phyloP scores from a whole-genome alignment of 1,139 yeast species.

The Petasospora rhodanensis region DNA sequence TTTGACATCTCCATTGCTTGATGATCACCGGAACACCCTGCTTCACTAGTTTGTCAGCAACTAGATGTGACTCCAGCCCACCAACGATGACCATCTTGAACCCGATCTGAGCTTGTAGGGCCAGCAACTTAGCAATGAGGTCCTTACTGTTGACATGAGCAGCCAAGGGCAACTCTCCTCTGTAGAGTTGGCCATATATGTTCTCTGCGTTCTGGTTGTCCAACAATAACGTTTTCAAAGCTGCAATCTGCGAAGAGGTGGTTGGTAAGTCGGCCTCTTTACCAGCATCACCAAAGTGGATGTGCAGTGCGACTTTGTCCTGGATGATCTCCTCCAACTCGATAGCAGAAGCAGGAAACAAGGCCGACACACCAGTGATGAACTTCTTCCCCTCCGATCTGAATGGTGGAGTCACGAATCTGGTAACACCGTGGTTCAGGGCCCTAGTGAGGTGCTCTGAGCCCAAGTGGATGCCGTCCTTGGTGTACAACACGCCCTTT shows the following conservation, averaged over 20 bases:
- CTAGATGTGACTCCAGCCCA: constrained; percentile 7
- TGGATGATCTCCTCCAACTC: constrained; percentile 1
- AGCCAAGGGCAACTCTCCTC: constrained; percentile 7
- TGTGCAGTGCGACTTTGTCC: constrained; percentile 6
- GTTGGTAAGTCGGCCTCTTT: constrained; percentile 5
- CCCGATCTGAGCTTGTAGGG: constrained; percentile 2
- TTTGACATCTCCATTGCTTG: constrained; percentile 8
- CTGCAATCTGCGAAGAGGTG: constrained; percentile 5
- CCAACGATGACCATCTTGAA: constrained; percentile 6
- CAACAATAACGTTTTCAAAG: constrained; percentile 1
- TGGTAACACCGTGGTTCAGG: constrained; percentile 5
- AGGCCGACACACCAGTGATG: constrained; percentile 5
- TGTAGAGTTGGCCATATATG: constrained; percentile 3
- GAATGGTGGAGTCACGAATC: constrained; percentile 7
- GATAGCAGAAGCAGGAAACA: constrained; percentile 1
- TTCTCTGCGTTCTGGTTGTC: constrained; percentile 2
- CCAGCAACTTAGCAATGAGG: constrained; percentile 2
- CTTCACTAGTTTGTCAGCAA: constrained; percentile 1
- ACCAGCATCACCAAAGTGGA: constrained; percentile 8
- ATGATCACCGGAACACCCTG: constrained; percentile 5
- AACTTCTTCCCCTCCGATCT: constrained; percentile 8
- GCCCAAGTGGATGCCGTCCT: constrained; percentile 6
- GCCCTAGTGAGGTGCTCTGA: constrained; percentile 7
- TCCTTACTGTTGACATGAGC: constrained; percentile 7
- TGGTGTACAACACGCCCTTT: constrained; percentile 1